phyloP scores from a whole-genome alignment of 768 basidiomycete species.

The Amanita rubescens region DNA sequence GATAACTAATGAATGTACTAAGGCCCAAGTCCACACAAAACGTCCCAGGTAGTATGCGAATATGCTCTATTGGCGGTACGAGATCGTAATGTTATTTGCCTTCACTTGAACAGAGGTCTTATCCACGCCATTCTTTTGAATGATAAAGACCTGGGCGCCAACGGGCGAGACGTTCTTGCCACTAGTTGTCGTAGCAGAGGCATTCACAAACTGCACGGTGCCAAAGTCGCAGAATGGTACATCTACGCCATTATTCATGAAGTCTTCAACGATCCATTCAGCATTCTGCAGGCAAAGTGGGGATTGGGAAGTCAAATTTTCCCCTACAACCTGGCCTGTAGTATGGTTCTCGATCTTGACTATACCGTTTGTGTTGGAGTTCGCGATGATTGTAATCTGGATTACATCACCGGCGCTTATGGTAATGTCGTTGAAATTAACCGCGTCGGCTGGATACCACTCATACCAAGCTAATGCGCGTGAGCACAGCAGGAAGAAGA shows the following conservation, averaged over 20 bases:
- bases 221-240: not conserved
- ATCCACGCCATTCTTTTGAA: too few species aligned
- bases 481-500: not conserved
- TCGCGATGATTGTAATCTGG: constrained; percentile 23
- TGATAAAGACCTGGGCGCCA: too few species aligned
- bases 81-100: too few species aligned
- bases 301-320: too few species aligned
- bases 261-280: not conserved
- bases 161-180: too few species aligned
- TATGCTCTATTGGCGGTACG: too few species aligned
- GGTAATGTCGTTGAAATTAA: constrained; percentile 23
- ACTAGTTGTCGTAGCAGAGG: not conserved
- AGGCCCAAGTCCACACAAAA: too few species aligned
- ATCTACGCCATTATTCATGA: too few species aligned
- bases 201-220: not conserved
- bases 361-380: constrained; percentile 8
- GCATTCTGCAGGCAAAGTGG: not conserved
- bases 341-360: constrained; percentile 1
- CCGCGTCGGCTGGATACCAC: constrained; percentile 25
- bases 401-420: constrained; percentile 21
- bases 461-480: constrained; percentile 21
- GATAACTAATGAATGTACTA: too few species aligned
- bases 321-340: not conserved
- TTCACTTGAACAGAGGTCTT: too few species aligned
- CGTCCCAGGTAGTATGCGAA: too few species aligned